phyloP scores from a whole-genome alignment of 345 rosid genomes.

The Gossypium australe region DNA sequence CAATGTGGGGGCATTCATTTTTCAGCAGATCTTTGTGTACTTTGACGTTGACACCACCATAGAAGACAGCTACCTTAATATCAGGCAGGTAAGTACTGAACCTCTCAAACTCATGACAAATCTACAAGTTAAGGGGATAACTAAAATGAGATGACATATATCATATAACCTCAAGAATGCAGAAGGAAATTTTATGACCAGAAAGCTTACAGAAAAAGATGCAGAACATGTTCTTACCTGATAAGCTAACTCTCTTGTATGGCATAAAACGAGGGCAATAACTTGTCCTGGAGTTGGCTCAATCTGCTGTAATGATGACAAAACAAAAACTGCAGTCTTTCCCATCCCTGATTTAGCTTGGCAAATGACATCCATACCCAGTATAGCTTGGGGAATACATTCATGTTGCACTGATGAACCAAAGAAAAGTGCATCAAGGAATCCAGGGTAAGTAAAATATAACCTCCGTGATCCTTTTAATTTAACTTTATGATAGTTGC shows the following conservation, averaged over 20 bases:
- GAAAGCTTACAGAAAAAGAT: background rate
- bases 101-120: slow-evolving; percentile 93
- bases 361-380: slow-evolving; percentile 98
- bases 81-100: slow-evolving; percentile 94
- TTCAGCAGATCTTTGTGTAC: slow-evolving; percentile 85
- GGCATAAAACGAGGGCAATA: slow-evolving; percentile 85
- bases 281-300: slow-evolving; percentile 93
- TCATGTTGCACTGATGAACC: slow-evolving; percentile 98
- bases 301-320: slow-evolving; percentile 86
- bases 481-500: slow-evolving; percentile 43
- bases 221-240: slow-evolving; percentile 44
- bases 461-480: slow-evolving; percentile 58
- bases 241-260: slow-evolving; percentile 95
- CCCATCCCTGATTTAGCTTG: slow-evolving; percentile 99
- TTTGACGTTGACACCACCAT: slow-evolving; percentile 91
- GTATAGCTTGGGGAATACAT: slow-evolving; percentile 97
- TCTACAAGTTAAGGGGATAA: slow-evolving; percentile 32
- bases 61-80: slow-evolving; percentile 90
- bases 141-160: background rate
- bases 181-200: background rate
- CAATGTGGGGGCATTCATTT: slow-evolving; percentile 98
- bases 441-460: slow-evolving; percentile 72
- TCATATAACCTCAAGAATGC: background rate
- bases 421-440: slow-evolving; percentile 79
- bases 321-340: slow-evolving; percentile 91